A percentile compares a stretch with the other conserved stretches of the same genome.
phyloP scores from a whole-genome alignment of 2,329 filamentous ascomycete species.

The Rhynchosporium agropyri region DNA sequence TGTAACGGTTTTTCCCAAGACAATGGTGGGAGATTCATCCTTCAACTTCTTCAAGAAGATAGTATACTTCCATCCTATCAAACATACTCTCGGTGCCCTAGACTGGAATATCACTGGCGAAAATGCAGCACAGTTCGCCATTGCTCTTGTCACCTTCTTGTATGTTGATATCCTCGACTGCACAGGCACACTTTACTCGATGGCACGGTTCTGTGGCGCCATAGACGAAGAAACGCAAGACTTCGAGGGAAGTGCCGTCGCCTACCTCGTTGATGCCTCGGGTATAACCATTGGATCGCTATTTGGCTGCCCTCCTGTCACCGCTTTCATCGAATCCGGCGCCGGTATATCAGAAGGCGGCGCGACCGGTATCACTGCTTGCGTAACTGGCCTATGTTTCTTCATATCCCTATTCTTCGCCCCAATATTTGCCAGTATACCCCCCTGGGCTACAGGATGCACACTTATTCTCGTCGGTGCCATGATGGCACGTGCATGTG shows the following conservation, averaged over 20 bases:
- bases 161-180: conserved; percentile 90
- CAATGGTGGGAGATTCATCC: conserved; percentile 63
- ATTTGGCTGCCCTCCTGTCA: conserved; percentile 78
- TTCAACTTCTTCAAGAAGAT: conserved; percentile 91
- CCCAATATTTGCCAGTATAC: conserved; percentile 86
- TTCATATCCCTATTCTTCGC: conserved; percentile 88
- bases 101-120: conserved; percentile 67
- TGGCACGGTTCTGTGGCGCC: conserved; percentile 81
- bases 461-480: conserved; percentile 87
- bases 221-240: conserved; percentile 83
- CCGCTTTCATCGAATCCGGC: conserved; percentile 86
- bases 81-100: conserved; percentile 68
- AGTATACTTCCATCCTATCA: conserved; percentile 80
- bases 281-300: conserved; percentile 79
- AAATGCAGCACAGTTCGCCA: conserved; percentile 75
- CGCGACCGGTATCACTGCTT: conserved; percentile 80
- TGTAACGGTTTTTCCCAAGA: conserved; percentile 82
- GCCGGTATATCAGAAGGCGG: conserved; percentile 88
- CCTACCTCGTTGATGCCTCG: conserved; percentile 82
- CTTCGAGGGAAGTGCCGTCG: conserved; percentile 82
- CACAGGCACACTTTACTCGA: conserved; percentile 85
- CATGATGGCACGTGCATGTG: conserved; percentile 78
- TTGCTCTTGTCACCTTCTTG: conserved; percentile 85
- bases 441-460: conserved; percentile 85
- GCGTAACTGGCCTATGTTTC: conserved; percentile 79